phyloP scores from a whole-genome alignment of 2,329 filamentous ascomycete species.

The Phyllachora maydis region DNA sequence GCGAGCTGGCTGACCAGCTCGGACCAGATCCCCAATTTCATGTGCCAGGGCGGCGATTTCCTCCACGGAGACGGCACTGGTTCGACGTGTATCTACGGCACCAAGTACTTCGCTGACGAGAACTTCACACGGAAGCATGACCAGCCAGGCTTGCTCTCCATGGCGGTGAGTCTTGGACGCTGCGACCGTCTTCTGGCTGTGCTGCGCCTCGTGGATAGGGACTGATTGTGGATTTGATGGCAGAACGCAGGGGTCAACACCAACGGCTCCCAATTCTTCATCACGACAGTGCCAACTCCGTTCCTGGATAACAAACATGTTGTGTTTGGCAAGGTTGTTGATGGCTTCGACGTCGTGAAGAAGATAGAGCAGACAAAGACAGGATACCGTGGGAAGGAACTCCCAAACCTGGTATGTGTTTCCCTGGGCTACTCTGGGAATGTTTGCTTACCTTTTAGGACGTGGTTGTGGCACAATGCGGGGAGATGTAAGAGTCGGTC shows the following conservation, averaged over 20 bases:
- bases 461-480: conserved; percentile 68
- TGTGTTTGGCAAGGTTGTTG: conserved; percentile 78
- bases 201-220: conserved; percentile 1
- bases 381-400: conserved; percentile 50
- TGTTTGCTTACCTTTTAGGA: no score
- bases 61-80: conserved; percentile 84
- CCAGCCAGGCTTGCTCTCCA: conserved; percentile 61
- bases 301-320: conserved; percentile 89
- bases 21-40: conserved; percentile 73
- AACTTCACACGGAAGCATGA: conserved; percentile 72
- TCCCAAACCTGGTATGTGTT: conserved; percentile 68
- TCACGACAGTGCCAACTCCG: conserved; percentile 71
- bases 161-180: conserved; percentile 49
- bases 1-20: conserved; percentile 2
- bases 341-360: conserved; percentile 74
- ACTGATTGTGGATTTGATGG: neutral
- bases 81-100: conserved; percentile 72
- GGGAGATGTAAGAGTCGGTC: conserved; percentile 85
- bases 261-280: conserved; percentile 95
- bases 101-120: conserved; percentile 71
- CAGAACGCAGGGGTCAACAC: conserved; percentile 82
- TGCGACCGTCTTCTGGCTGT: conserved; percentile 1
- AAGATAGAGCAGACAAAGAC: conserved; percentile 90
- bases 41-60: conserved; percentile 96
- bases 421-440: no score